Base-by-base conservation (phyloP, 352 stramenopile genomes). In the Achlya hypogyna region DNA sequence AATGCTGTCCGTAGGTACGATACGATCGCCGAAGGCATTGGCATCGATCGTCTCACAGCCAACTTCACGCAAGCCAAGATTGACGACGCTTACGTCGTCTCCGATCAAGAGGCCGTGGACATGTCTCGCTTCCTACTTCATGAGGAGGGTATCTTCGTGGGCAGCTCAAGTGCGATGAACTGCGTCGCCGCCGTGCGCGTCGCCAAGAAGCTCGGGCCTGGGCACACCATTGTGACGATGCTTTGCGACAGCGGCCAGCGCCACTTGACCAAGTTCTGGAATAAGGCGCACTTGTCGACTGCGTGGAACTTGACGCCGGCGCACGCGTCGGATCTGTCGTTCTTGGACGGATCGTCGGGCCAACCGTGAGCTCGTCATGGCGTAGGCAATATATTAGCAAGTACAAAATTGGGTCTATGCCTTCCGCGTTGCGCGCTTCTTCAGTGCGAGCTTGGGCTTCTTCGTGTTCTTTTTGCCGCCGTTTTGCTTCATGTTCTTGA, bases 21-120 rank as follows among this genome's bases (percentile, higher is more conserved):
- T 76, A 98, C 95, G 38, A 89, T 99, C 62, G 93, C 91, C 1
- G 97, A 99, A 77, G 97, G 97, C 27, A 97, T 99, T 45, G 97
- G 97, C 63, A 93, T 99, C 59, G 96, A 99, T 76, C 92, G 97
- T 16, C 72, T 99, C 53, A 99, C 96, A 9, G 78, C 87, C 32
- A 99, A 99, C 75, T 98, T 99, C 71, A 64, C 83, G 27, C 77
- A 87, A 10, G 96, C 95, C 12, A 77, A 89, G 32, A 87, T 96
- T 56, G 89, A 97, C 69, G 85, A 91, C 67, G 89, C 88, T 9
- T 86, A 93, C 74, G 75, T 78, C 56, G 91, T 98, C 45, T 84
- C 81, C 1, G 95, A 99, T 82, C 82, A 98, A 70, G 93, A 99
- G 73, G 96, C 96, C 9, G 87, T 99, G 4, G 86, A 98, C 63